Evolutionary conservation across 805 yeast species (phyloP).

Genomic region (Lipomyces kockii): DNA sequence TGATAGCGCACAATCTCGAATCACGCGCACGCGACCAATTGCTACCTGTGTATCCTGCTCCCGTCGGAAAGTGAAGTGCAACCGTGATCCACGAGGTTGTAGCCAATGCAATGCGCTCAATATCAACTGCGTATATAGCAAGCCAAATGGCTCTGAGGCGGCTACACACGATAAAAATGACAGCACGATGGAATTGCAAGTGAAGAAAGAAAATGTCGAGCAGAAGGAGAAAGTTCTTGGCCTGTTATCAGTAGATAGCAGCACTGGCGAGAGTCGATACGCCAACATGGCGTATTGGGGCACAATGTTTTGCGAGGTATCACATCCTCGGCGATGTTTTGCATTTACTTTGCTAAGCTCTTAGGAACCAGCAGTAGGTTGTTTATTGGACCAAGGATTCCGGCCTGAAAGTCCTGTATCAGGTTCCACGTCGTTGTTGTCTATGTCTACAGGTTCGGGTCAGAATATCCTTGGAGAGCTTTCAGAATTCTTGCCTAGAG

Average conservation of each 20-base stretch:
- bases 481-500: conserved; percentile 4
- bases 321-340: not conserved
- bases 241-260: conserved; percentile 16
- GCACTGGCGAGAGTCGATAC: conserved; percentile 16
- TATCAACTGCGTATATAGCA: conserved; percentile 22
- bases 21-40: conserved; percentile 26
- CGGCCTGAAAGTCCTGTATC: not conserved
- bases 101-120: conserved; percentile 21
- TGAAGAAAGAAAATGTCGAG: not conserved
- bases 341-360: not conserved
- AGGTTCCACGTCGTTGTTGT: not conserved
- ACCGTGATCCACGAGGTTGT: conserved; percentile 21
- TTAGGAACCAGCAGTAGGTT: not conserved
- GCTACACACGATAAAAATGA: not conserved
- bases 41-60: conserved; percentile 30
- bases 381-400: not conserved
- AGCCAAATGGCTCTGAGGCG: not conserved
- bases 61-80: conserved; percentile 27
- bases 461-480: not conserved
- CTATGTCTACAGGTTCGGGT: not conserved
- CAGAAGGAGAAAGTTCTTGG: conserved; percentile 12
- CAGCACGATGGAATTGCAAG: not conserved
- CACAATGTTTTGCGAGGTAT: conserved; percentile 22
- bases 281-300: conserved; percentile 28
- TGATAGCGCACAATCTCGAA: conserved; percentile 9